A percentile compares a stretch with the other conserved stretches of the same genome.
Evolutionary conservation across 176 grass and related monocot genomes (phyloP).

Genomic region (Oryza longistaminata): DNA sequence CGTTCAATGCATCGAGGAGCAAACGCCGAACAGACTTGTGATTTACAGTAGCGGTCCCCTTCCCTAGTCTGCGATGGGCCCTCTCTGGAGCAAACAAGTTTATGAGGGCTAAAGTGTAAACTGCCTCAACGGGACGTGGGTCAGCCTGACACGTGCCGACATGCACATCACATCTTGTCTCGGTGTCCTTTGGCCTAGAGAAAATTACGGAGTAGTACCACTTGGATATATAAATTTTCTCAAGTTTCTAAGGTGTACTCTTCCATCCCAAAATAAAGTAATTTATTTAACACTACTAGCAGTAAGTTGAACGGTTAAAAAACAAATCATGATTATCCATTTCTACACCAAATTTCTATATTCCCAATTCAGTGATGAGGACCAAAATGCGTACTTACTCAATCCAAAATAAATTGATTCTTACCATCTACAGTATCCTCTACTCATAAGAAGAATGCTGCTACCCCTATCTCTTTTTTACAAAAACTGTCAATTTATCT

Average conservation of each 20-base stretch:
- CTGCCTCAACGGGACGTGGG: background rate
- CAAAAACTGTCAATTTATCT: no score
- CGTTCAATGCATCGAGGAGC: background rate
- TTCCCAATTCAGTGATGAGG: background rate
- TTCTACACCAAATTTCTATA: background rate
- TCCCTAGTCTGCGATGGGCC: background rate
- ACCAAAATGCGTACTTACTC: no score
- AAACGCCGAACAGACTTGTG: no score
- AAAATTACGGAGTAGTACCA: background rate
- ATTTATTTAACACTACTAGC: no score
- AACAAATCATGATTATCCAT: background rate
- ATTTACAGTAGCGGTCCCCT: background rate
- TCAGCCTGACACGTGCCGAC: constrained; percentile 42
- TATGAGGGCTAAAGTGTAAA: background rate
- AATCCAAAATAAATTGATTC: no score
- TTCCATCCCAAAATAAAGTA: no score
- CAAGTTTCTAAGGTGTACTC: background rate
- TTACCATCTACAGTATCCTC: no score
- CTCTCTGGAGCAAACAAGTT: background rate
- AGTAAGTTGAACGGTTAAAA: background rate
- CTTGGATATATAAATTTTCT: background rate
- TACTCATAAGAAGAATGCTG: no score
- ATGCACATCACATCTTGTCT: constrained; percentile 36
- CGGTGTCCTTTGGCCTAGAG: background rate
- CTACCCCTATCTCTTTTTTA: no score